Percentiles rank a stretch among this genome's conserved stretches.
Evolutionary conservation across 495 filamentous ascomycete genomes (phyloP).

Genomic region (Aspergillus affinis): DNA sequence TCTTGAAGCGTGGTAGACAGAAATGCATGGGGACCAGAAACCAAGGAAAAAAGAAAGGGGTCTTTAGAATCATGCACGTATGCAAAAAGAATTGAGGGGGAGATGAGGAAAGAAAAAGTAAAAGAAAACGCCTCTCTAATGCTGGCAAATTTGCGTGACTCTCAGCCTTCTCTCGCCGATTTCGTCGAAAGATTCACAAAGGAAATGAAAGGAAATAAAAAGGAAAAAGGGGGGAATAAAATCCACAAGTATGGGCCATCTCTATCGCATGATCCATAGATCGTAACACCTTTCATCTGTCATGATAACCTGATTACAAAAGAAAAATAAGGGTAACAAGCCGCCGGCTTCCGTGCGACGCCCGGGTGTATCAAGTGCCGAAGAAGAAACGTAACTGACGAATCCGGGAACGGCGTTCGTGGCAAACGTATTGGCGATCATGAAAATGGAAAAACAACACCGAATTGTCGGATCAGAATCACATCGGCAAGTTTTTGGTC

Average conservation of each 20-base stretch:
- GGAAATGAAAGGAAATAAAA: slow-evolving; percentile 20
- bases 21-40: slow-evolving; percentile 9
- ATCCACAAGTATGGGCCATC: slow-evolving; percentile 34
- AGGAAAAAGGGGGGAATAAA: slow-evolving; percentile 17
- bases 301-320: slow-evolving; percentile 36
- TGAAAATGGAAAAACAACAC: too few species aligned
- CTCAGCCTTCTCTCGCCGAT: slow-evolving; percentile 17
- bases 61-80: slow-evolving; percentile 24
- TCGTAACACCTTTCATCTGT: slow-evolving; percentile 48
- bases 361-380: slow-evolving; percentile 22
- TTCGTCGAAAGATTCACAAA: slow-evolving; percentile 13
- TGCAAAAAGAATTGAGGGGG: slow-evolving; percentile 17
- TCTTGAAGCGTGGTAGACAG: slow-evolving; percentile 13
- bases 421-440: slow-evolving; percentile 12
- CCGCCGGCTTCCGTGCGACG: slow-evolving; percentile 6
- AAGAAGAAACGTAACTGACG: slow-evolving; percentile 13
- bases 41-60: slow-evolving; percentile 17
- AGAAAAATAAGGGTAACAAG: slow-evolving; percentile 13
- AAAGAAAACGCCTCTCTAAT: slow-evolving; percentile 32
- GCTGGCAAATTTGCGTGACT: slow-evolving; percentile 27
- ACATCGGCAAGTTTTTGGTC: too few species aligned
- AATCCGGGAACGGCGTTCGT: slow-evolving; percentile 13
- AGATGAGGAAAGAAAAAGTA: slow-evolving; percentile 9
- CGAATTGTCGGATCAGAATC: too few species aligned
- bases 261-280: slow-evolving; percentile 52